Evolutionary conservation across 805 yeast genomes (phyloP).

Genomic region (Groenewaldozyma tartarivorans): DNA sequence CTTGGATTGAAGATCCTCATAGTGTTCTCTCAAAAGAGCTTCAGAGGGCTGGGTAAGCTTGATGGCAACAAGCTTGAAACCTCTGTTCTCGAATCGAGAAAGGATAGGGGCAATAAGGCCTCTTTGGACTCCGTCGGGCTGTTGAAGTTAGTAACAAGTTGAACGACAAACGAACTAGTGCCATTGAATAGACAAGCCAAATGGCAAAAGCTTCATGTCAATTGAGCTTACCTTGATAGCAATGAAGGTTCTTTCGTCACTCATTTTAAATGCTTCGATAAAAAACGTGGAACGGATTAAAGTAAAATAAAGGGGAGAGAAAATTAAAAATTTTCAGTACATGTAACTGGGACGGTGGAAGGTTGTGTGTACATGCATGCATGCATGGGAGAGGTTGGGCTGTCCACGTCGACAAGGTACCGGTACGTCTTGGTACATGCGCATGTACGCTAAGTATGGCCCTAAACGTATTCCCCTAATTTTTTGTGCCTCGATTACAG

Average conservation of each 20-base stretch:
- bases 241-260: constrained; percentile 29
- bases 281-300: no score
- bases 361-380: no score
- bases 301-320: no score
- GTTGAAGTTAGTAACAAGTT: background rate
- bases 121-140: constrained; percentile 99
- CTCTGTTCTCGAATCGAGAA: constrained; percentile 92
- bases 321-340: no score
- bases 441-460: no score
- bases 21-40: constrained; percentile 81
- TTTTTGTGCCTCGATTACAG: no score
- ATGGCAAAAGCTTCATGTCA: background rate
- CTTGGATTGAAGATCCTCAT: constrained; percentile 89
- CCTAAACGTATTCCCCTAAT: no score
- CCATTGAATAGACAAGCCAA: background rate
- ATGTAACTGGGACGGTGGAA: no score
- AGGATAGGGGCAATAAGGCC: constrained; percentile 86
- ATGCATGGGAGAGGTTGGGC: no score
- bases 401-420: no score
- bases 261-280: no score
- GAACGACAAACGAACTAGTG: background rate
- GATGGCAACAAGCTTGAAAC: constrained; percentile 93
- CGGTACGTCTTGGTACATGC: no score
- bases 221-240: constrained; percentile 29
- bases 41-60: constrained; percentile 86